Evolutionary conservation across 148 eudicot genomes (phyloP).

Genomic region (Heliamphora exappendiculata): DNA sequence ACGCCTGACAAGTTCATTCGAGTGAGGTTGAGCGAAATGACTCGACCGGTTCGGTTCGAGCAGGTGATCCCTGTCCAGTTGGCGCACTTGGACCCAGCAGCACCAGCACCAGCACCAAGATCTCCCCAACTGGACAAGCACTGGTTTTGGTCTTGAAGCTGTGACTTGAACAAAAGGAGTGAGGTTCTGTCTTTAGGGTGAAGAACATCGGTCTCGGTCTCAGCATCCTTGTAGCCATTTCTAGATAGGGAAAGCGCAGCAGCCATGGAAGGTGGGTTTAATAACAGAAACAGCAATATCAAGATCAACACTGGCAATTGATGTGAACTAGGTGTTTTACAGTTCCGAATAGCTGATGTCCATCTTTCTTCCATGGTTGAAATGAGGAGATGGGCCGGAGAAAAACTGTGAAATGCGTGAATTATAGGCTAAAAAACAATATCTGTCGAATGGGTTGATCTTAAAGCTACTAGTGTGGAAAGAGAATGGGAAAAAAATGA

Average conservation of each 20-base stretch:
- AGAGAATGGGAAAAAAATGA: too few relatives aligned
- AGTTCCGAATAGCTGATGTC: constrained; percentile 18
- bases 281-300: constrained; percentile 12
- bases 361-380: constrained; percentile 36
- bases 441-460: too few relatives aligned
- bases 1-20: constrained; percentile 55
- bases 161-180: constrained; percentile 53
- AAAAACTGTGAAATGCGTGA: background rate
- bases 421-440: too few relatives aligned
- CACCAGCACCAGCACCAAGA: constrained; percentile 20
- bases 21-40: constrained; percentile 49
- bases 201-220: constrained; percentile 21
- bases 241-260: background rate
- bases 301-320: constrained; percentile 18
- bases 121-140: constrained; percentile 55
- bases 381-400: background rate
- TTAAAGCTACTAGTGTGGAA: too few relatives aligned
- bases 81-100: constrained; percentile 35
- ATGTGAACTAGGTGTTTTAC: constrained; percentile 17
- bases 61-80: constrained; percentile 48
- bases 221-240: background rate
- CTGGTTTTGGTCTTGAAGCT: constrained; percentile 42
- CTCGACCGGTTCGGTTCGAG: constrained; percentile 50
- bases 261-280: constrained; percentile 28
- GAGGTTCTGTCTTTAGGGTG: constrained; percentile 51